Percentiles rank a stretch among this genome's conserved stretches.
These are phyloP conservation scores for Chlorella sp. DNA, from an alignment of 139 green algal species.

Conservation along the genomic window DNA sequence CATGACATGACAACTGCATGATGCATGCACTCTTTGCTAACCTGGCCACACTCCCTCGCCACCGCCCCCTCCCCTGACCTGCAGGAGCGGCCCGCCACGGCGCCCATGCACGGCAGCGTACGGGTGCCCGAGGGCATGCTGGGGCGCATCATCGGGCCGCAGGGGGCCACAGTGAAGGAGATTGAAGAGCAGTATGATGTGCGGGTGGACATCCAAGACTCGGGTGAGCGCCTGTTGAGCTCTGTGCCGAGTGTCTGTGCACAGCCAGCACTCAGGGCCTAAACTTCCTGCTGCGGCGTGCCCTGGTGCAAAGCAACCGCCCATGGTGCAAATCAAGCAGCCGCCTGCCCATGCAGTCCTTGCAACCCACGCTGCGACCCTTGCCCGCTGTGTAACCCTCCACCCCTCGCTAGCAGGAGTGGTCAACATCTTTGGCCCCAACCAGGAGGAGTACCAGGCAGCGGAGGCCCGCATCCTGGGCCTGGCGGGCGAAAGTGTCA, in stretches of 20 bases:
- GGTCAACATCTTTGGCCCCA: constrained; percentile 57
- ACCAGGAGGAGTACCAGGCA: constrained; percentile 24
- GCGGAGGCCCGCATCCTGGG: constrained; percentile 35
- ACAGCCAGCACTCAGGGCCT: too few relatives aligned
- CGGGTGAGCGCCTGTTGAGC: neutral
- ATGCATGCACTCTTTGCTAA: too few relatives aligned
- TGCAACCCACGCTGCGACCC: neutral
- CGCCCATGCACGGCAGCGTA: constrained; percentile 44
- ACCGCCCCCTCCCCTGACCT: neutral
- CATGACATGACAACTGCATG: too few relatives aligned
- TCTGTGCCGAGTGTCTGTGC: neutral
- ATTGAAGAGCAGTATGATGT: constrained; percentile 51
- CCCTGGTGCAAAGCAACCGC: too few relatives aligned
- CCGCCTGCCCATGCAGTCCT: too few relatives aligned
- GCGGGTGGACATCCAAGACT: constrained; percentile 45
- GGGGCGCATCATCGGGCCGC: constrained; percentile 57
- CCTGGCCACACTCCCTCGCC: too few relatives aligned
- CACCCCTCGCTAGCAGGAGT: neutral
- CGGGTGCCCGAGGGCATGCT: constrained; percentile 43
- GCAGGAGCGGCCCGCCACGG: neutral
- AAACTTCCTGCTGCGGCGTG: too few relatives aligned
- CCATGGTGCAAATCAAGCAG: too few relatives aligned
- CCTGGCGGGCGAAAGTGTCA: constrained; percentile 46
- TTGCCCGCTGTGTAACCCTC: neutral
- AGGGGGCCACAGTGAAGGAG: constrained; percentile 51